These are phyloP conservation scores for Metarhizium anisopliae DNA, from an alignment of 2,329 filamentous ascomycete genomes.

Conservation along the genomic window DNA sequence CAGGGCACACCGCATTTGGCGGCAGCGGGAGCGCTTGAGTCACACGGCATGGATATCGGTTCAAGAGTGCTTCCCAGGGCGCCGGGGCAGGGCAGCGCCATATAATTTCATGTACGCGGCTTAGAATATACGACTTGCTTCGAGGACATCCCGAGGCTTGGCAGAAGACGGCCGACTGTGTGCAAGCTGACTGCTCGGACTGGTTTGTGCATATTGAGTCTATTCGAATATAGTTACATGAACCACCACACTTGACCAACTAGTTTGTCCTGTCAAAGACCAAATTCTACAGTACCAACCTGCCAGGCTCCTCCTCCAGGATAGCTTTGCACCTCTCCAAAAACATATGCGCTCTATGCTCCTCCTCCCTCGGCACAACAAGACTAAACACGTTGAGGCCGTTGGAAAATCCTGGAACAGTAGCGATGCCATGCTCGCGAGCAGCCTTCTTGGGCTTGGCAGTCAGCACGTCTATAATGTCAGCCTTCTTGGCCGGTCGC, in stretches of 20 bases:
- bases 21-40: no score
- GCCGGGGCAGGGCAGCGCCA: no score
- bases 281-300: slow-evolving; percentile 51
- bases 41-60: no score
- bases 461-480: slow-evolving; percentile 75
- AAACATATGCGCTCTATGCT: slow-evolving; percentile 73
- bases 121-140: no score
- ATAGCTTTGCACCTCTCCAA: slow-evolving; percentile 78
- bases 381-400: slow-evolving; percentile 75
- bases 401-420: slow-evolving; percentile 38
- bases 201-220: background rate
- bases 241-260: slow-evolving; percentile 9
- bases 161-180: background rate
- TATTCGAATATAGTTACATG: slow-evolving; percentile 21
- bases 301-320: slow-evolving; percentile 70
- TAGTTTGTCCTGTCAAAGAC: slow-evolving; percentile 1
- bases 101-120: no score
- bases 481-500: slow-evolving; percentile 32
- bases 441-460: slow-evolving; percentile 14
- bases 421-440: slow-evolving; percentile 15
- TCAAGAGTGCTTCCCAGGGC: no score
- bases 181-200: background rate
- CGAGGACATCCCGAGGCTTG: no score
- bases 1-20: no score
- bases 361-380: slow-evolving; percentile 68